Conservation (phyloP, 805 yeast species). For the Candida krabiensis region DNA sequence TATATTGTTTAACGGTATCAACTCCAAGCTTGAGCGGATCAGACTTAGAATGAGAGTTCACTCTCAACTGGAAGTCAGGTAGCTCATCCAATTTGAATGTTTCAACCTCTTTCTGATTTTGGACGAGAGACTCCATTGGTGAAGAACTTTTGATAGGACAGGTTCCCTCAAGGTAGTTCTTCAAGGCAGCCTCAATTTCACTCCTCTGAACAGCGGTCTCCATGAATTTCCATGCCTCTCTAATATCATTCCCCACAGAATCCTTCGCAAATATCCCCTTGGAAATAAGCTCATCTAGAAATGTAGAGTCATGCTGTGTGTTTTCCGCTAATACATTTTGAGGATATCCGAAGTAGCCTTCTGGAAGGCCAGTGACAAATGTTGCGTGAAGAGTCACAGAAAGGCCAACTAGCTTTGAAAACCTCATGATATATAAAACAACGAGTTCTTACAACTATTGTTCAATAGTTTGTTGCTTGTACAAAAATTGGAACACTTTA, state of each 20-base stretch:
- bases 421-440: too few relatives aligned
- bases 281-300: conserved; percentile 5
- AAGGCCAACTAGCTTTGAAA: not conserved
- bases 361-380: conserved; percentile 1
- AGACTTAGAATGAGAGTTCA: conserved; percentile 11
- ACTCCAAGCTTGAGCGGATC: conserved; percentile 71
- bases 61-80: conserved; percentile 26
- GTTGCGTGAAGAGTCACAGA: not conserved
- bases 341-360: not conserved
- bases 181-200: conserved; percentile 7
- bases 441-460: too few relatives aligned
- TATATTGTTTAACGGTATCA: conserved; percentile 77
- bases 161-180: conserved; percentile 8
- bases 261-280: conserved; percentile 6
- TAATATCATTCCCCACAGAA: conserved; percentile 7
- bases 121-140: conserved; percentile 3
- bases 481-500: too few relatives aligned
- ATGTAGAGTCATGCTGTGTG: not conserved
- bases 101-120: conserved; percentile 4
- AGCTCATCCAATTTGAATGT: conserved; percentile 11
- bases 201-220: conserved; percentile 6
- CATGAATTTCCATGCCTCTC: conserved; percentile 17
- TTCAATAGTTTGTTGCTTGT: too few relatives aligned
- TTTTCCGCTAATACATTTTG: conserved; percentile 2
- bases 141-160: conserved; percentile 12